Evolutionary conservation across 2,329 filamentous ascomycete genomes (phyloP).

Genomic region (Exophiala sp.): DNA sequence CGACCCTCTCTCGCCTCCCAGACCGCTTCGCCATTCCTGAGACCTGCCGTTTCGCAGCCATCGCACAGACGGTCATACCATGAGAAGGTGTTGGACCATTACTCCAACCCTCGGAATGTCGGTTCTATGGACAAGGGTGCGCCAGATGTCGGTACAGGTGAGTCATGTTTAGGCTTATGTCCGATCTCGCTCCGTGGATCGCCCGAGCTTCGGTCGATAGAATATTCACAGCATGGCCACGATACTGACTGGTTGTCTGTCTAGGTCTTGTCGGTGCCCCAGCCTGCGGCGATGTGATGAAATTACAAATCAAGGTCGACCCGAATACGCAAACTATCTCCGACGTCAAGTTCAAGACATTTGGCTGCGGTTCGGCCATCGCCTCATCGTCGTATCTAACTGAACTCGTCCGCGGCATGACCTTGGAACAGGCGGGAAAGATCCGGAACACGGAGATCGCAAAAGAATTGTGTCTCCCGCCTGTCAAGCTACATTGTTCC

Average conservation of each 20-base stretch:
- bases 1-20: conserved; percentile 42
- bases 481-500: conserved; percentile 85
- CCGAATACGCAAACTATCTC: conserved; percentile 79
- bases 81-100: conserved; percentile 75
- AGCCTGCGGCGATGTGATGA: conserved; percentile 89
- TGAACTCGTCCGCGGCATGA: conserved; percentile 92
- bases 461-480: conserved; percentile 84
- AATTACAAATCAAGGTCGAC: conserved; percentile 88
- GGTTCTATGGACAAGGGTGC: conserved; percentile 75
- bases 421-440: conserved; percentile 81
- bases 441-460: conserved; percentile 98
- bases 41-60: conserved; percentile 36
- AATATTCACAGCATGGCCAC: background rate
- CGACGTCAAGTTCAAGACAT: conserved; percentile 97
- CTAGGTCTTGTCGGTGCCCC: conserved; percentile 82
- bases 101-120: conserved; percentile 71
- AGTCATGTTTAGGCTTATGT: conserved; percentile 6
- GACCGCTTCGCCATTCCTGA: conserved; percentile 41
- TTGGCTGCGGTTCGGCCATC: conserved; percentile 90
- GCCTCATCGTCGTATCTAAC: conserved; percentile 92
- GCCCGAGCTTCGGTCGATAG: conserved; percentile 10
- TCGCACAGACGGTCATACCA: conserved; percentile 50
- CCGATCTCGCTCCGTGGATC: conserved; percentile 7
- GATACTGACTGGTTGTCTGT: conserved; percentile 8
- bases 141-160: conserved; percentile 67